Evolutionary conservation across 345 rosid species (phyloP).

Genomic region (Eucalyptus camaldulensis): DNA sequence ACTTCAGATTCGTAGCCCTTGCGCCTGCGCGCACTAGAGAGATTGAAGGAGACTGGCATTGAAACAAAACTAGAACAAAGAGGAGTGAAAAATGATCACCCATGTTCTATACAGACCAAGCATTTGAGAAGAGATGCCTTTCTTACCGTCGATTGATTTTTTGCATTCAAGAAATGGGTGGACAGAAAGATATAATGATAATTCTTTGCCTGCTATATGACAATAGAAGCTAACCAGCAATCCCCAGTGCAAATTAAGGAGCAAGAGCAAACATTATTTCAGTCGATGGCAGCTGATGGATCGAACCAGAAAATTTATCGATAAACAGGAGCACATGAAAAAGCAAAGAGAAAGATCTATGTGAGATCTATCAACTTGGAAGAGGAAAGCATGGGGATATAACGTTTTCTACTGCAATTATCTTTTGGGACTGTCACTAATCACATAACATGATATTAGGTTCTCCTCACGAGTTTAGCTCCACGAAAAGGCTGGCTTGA

Average conservation of each 20-base stretch:
- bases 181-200: not conserved
- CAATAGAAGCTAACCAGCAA: not conserved
- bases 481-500: conserved; percentile 96
- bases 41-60: not conserved
- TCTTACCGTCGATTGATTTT: not conserved
- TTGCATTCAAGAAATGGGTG: not conserved
- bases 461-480: conserved; percentile 40
- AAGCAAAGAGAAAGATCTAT: not conserved
- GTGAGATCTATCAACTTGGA: not conserved
- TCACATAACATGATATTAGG: not conserved
- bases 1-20: not conserved
- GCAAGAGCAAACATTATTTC: not conserved
- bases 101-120: not conserved
- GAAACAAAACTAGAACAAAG: not conserved
- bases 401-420: not conserved
- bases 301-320: not conserved
- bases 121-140: not conserved
- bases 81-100: not conserved
- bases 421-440: not conserved
- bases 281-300: not conserved
- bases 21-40: not conserved
- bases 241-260: not conserved
- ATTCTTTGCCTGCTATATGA: not conserved
- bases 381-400: not conserved
- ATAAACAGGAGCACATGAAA: not conserved